A percentile compares a stretch with the other conserved stretches of the same genome.
Evolutionary conservation across 2,329 filamentous ascomycete species (phyloP).

Genomic region (Fusarium beomiforme): DNA sequence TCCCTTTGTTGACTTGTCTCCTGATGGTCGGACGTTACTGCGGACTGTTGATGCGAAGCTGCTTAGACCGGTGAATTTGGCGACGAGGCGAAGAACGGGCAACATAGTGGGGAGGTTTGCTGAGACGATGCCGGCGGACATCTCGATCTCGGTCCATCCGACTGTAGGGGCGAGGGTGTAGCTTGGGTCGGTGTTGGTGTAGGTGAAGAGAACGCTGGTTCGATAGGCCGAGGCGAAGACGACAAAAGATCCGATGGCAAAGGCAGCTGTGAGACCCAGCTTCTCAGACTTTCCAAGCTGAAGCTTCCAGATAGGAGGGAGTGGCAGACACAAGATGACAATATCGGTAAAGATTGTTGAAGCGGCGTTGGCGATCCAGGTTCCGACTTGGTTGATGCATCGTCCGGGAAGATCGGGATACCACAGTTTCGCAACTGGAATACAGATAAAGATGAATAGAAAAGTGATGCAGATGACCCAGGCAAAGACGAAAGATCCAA

Average conservation of each 20-base stretch:
- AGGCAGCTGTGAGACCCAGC: conserved; percentile 55
- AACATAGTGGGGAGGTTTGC: conserved; percentile 64
- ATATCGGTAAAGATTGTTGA: conserved; percentile 60
- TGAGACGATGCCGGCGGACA: conserved; percentile 61
- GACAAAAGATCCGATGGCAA: conserved; percentile 58
- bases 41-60: conserved; percentile 35
- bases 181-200: conserved; percentile 51
- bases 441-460: conserved; percentile 63
- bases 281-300: conserved; percentile 54
- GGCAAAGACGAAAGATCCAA: conserved; percentile 55
- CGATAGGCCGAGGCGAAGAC: conserved; percentile 61
- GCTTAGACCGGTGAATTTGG: conserved; percentile 52
- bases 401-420: conserved; percentile 54
- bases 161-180: conserved; percentile 58
- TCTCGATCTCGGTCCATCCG: conserved; percentile 61
- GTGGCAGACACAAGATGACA: conserved; percentile 56
- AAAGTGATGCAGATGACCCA: conserved; percentile 61
- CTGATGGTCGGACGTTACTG: conserved; percentile 27
- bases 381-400: conserved; percentile 61
- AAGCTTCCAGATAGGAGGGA: conserved; percentile 58
- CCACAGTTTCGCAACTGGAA: conserved; percentile 61
- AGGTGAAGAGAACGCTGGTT: conserved; percentile 58
- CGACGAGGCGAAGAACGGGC: conserved; percentile 53
- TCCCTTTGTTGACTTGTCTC: conserved; percentile 30
- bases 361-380: conserved; percentile 61